Evolutionary conservation across 257 asterid species (phyloP), one percentile per base, ranked within the genome.

Genomic region (Rubia yunnanensis): DNA sequence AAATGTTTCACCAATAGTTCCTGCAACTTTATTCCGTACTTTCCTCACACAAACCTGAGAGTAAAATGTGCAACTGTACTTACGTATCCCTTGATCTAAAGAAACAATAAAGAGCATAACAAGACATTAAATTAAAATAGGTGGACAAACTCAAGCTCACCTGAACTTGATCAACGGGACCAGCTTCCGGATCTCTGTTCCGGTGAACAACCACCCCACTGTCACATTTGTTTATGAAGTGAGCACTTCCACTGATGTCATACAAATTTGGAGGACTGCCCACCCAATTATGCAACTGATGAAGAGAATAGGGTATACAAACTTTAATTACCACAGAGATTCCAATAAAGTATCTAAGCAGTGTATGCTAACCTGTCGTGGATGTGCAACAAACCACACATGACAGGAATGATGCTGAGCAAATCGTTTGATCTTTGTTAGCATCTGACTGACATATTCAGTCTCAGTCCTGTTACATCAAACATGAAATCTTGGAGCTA

Each of bases 311-410:
- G 14, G 56, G 56, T 38, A 27, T 32, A 49, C 52, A 34, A 5
- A 13, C 17, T 65, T 13, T 26, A 34, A 55, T 39, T 44, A 52
- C 10, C 20, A 56, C 41, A 57, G 14, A 53, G 59, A 14, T 48
- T 11, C 32, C 38, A 70, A 59, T 34, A 14, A 32, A 36, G 60
- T 66, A 20, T 23, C 14, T 35, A 24, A 60, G 62, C 50, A 31
- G 22, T 30, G 52, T 31, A 48, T 64, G 48, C 77, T 41, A 65
- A 92, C 97, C 95, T 94, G 99, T 82, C 95, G 84, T 30, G 99
- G 97, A 81, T 94, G 99, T 75, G 97, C 99, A 41, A 94, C 97
- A 76, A 94, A 94, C 99, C 97, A 94, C 70, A 94, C 99, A 78
- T 90, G 99, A 56, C 97, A 90, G 8, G 88, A 71, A 73, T 94